phyloP scores from a whole-genome alignment of 116 monocot genomes.

The Zostera marina region DNA sequence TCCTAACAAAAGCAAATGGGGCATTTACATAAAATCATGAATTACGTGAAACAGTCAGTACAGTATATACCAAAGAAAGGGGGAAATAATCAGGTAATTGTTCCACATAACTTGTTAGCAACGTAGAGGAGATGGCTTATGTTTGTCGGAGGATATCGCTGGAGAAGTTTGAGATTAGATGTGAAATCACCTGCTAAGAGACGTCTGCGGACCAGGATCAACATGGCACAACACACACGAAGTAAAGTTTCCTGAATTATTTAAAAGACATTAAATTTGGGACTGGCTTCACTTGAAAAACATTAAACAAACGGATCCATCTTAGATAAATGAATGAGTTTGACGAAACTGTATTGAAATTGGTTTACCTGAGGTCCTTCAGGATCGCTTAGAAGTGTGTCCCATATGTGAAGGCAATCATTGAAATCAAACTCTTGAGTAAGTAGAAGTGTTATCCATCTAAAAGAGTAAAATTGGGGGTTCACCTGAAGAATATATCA shows the following conservation, averaged over 20 bases:
- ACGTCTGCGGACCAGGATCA: constrained; percentile 56
- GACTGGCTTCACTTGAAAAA: too few relatives aligned
- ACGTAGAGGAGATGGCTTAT: constrained; percentile 75
- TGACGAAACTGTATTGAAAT: not conserved
- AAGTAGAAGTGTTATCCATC: constrained; percentile 86
- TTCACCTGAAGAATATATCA: constrained; percentile 40
- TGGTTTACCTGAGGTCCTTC: constrained; percentile 64
- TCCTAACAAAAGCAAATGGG: too few relatives aligned
- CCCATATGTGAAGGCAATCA: constrained; percentile 75
- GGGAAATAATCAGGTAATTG: constrained; percentile 1
- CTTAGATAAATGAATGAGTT: not conserved
- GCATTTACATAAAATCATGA: too few relatives aligned
- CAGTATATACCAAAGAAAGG: not conserved
- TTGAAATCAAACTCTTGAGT: constrained; percentile 85
- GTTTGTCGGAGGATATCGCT: constrained; percentile 67
- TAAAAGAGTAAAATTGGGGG: constrained; percentile 94
- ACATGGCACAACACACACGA: constrained; percentile 77
- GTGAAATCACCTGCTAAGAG: constrained; percentile 79
- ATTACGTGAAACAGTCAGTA: too few relatives aligned
- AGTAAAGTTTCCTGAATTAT: constrained; percentile 63
- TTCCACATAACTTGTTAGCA: constrained; percentile 63
- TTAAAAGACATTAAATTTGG: not conserved
- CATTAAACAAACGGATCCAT: too few relatives aligned
- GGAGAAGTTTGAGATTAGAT: constrained; percentile 69
- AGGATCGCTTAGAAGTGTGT: constrained; percentile 74